Percentiles rank a stretch among this genome's conserved stretches.
Conservation (phyloP, 768 basidiomycete genomes). For the Boletus tomentosulus region DNA sequence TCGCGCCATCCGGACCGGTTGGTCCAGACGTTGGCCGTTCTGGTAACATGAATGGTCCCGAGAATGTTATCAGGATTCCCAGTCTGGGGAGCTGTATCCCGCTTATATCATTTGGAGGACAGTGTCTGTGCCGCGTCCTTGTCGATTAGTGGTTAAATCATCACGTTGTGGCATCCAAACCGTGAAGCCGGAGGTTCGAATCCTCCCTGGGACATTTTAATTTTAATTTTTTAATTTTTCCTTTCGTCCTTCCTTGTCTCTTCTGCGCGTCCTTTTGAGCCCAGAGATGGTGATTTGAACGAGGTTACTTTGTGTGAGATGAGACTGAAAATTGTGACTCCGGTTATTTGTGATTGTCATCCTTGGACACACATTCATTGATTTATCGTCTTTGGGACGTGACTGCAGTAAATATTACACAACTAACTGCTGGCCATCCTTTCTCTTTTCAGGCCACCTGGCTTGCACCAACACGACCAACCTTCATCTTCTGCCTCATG, state of each 20-base stretch:
- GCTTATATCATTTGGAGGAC: too few species aligned
- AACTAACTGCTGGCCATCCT: constrained; percentile 24
- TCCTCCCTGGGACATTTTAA: constrained; percentile 30
- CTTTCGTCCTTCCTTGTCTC: background rate
- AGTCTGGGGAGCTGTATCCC: too few species aligned
- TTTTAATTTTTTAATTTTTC: constrained; percentile 3
- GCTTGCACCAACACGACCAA: constrained; percentile 23
- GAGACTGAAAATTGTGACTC: constrained; percentile 20
- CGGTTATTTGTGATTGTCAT: constrained; percentile 15
- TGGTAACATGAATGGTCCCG: too few species aligned
- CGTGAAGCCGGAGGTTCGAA: constrained; percentile 42
- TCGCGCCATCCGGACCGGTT: too few species aligned
- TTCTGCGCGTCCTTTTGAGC: too few species aligned
- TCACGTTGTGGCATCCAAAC: constrained; percentile 30
- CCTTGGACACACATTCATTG: background rate
- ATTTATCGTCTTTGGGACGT: constrained; percentile 25
- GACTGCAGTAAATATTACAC: constrained; percentile 24
- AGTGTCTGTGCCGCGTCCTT: too few species aligned
- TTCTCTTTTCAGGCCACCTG: constrained; percentile 33
- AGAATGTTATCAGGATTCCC: too few species aligned
- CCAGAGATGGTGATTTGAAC: background rate
- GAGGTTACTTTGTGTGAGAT: background rate
- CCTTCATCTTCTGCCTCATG: constrained; percentile 52
- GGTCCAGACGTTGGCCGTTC: too few species aligned
- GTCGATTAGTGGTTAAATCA: too few species aligned